A percentile compares a stretch with the other conserved stretches of the same genome.
phyloP scores from a whole-genome alignment of 2,329 filamentous ascomycete genomes.

The Thelonectria blattea region DNA sequence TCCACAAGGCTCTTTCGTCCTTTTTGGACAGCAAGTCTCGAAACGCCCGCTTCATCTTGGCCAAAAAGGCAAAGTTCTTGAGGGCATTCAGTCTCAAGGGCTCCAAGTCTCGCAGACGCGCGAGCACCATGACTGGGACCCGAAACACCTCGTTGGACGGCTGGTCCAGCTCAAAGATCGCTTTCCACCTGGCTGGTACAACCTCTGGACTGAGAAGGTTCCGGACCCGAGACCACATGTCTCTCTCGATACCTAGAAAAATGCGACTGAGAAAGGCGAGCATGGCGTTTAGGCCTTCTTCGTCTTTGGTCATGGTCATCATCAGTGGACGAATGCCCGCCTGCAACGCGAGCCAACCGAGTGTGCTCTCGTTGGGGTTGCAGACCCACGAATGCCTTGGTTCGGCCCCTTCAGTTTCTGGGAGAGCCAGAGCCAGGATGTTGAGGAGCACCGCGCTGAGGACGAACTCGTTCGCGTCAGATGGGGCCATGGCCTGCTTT shows the following conservation, averaged over 20 bases:
- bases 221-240: not conserved
- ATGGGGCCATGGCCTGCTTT: not conserved
- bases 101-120: not conserved
- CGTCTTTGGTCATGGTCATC: not conserved
- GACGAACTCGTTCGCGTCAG: not conserved
- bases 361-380: not conserved
- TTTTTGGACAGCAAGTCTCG: slow-evolving; percentile 4
- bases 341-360: slow-evolving; percentile 13
- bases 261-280: slow-evolving; percentile 4
- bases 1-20: slow-evolving; percentile 16
- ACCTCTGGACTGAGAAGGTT: not conserved
- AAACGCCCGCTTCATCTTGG: slow-evolving; percentile 10
- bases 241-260: not conserved
- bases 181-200: slow-evolving; percentile 3
- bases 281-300: not conserved
- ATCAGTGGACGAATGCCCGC: slow-evolving; percentile 12
- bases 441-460: slow-evolving; percentile 7
- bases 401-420: not conserved
- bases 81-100: not conserved
- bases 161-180: not conserved
- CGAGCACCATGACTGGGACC: slow-evolving; percentile 4
- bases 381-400: slow-evolving; percentile 8
- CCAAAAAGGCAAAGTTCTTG: slow-evolving; percentile 11
- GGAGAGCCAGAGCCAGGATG: slow-evolving; percentile 7
- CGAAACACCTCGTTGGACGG: not conserved